These are phyloP conservation scores for Trametes gibbosa DNA, from an alignment of 768 basidiomycete species.

Conservation along the genomic window DNA sequence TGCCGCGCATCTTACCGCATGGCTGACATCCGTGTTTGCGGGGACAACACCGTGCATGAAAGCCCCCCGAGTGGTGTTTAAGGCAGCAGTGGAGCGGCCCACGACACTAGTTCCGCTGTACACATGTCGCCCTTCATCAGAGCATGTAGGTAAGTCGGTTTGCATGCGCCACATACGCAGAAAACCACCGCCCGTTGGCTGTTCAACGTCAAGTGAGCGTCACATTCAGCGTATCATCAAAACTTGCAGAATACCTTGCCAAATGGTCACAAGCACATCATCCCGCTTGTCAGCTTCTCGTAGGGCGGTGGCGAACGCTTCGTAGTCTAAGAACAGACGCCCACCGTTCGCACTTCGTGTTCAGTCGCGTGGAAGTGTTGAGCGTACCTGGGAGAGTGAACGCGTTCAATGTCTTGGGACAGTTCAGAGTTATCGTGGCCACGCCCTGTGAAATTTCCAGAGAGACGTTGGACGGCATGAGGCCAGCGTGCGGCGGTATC, in stretches of 20 bases:
- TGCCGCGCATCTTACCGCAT: slow-evolving; percentile 47
- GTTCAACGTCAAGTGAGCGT: neutral
- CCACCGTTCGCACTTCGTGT: neutral
- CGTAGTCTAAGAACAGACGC: slow-evolving; percentile 47
- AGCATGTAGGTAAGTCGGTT: neutral
- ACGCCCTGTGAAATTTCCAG: slow-evolving; percentile 54
- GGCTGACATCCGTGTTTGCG: slow-evolving; percentile 58
- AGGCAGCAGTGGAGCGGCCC: neutral
- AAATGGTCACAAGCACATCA: slow-evolving; percentile 63
- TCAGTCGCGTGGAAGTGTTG: neutral
- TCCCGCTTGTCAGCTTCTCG: slow-evolving; percentile 55
- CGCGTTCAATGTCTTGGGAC: slow-evolving; percentile 59
- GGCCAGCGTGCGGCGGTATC: neutral
- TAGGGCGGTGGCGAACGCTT: slow-evolving; percentile 54
- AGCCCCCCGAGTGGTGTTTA: slow-evolving; percentile 38
- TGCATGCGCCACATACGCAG: slow-evolving; percentile 48
- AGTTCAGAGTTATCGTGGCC: slow-evolving; percentile 67
- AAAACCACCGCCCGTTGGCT: slow-evolving; percentile 74
- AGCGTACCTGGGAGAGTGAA: slow-evolving; percentile 46
- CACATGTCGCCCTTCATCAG: neutral
- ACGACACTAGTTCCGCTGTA: slow-evolving; percentile 48
- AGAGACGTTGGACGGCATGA: slow-evolving; percentile 42
- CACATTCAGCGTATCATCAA: neutral
- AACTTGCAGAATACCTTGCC: slow-evolving; percentile 49
- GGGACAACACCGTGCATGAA: slow-evolving; percentile 46